These are phyloP conservation scores for Termitomyces sp. DNA, from an alignment of 768 basidiomycete genomes.

Conservation along the genomic window DNA sequence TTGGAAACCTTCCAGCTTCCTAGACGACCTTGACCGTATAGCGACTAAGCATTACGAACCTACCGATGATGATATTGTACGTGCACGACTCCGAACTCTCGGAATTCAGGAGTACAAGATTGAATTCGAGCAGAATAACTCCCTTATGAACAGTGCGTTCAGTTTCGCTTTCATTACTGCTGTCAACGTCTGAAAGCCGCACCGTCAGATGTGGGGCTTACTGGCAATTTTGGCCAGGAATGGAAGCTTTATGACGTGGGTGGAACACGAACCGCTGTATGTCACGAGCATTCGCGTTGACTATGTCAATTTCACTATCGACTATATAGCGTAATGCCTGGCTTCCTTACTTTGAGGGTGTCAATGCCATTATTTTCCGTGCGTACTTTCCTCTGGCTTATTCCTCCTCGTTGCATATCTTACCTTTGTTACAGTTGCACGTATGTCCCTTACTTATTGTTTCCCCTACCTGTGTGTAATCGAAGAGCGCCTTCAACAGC, in stretches of 20 bases:
- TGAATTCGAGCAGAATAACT: slow-evolving; percentile 35
- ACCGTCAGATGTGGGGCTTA: slow-evolving; percentile 8
- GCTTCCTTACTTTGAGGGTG: slow-evolving; percentile 68
- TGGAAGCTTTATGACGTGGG: slow-evolving; percentile 72
- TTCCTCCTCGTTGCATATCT: neutral
- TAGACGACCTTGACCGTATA: slow-evolving; percentile 61
- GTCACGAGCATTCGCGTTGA: slow-evolving; percentile 9
- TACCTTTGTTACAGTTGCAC: slow-evolving; percentile 35
- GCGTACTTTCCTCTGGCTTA: slow-evolving; percentile 31
- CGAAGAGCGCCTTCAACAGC: slow-evolving; percentile 16
- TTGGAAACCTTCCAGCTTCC: slow-evolving; percentile 38
- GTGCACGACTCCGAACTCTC: slow-evolving; percentile 61
- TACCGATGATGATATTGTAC: slow-evolving; percentile 54
- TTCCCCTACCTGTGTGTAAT: neutral
- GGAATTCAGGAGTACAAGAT: slow-evolving; percentile 69
- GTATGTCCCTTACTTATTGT: slow-evolving; percentile 26
- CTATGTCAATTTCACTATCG: neutral
- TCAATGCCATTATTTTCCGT: slow-evolving; percentile 75
- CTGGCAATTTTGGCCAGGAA: slow-evolving; percentile 35
- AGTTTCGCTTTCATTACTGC: neutral
- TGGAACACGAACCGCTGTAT: slow-evolving; percentile 50
- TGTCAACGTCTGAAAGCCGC: neutral
- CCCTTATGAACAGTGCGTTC: slow-evolving; percentile 7
- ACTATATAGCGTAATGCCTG: slow-evolving; percentile 55
- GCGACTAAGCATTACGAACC: slow-evolving; percentile 52